Conservation (phyloP, 2,329 filamentous ascomycete species). For the Diaporthe caulivora region DNA sequence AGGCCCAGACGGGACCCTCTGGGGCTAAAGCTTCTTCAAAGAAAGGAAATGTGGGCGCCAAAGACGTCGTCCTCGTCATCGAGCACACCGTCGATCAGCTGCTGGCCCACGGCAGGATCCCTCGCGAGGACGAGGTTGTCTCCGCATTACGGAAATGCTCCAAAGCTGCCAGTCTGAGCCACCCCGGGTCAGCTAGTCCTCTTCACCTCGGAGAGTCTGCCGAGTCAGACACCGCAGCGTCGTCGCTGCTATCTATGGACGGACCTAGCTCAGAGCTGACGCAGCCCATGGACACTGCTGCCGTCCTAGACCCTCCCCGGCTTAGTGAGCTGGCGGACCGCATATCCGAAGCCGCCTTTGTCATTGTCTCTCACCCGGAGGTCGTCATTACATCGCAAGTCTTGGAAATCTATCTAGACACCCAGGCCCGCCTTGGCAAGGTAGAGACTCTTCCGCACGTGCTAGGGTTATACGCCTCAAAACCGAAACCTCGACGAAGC, state of each 20-base stretch:
- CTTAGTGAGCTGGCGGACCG: constrained; percentile 61
- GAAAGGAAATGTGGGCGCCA: constrained; percentile 39
- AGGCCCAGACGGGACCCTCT: constrained; percentile 16
- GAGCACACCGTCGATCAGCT: constrained; percentile 58
- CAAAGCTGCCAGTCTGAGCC: constrained; percentile 54
- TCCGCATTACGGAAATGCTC: constrained; percentile 60
- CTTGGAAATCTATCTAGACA: constrained; percentile 79
- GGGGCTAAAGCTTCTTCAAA: constrained; percentile 1
- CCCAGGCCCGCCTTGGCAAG: constrained; percentile 79
- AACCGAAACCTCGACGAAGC: constrained; percentile 76
- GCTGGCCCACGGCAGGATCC: constrained; percentile 58
- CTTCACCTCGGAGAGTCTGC: constrained; percentile 54
- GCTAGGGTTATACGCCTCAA: constrained; percentile 85
- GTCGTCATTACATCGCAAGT: constrained; percentile 84
- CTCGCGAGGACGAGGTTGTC: constrained; percentile 56
- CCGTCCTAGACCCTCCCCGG: constrained; percentile 40
- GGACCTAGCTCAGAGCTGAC: constrained; percentile 25
- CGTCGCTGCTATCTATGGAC: constrained; percentile 64
- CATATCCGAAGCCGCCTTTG: constrained; percentile 73
- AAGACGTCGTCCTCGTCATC: constrained; percentile 54
- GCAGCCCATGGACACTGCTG: constrained; percentile 27
- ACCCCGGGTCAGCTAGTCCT: constrained; percentile 53
- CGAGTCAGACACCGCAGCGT: constrained; percentile 61
- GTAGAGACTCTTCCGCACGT: constrained; percentile 83
- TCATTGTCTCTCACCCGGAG: constrained; percentile 78